A percentile compares a stretch with the other conserved stretches of the same genome.
phyloP scores from a whole-genome alignment of 805 yeast genomes.

The Vanderwaltozyma polyspora region DNA sequence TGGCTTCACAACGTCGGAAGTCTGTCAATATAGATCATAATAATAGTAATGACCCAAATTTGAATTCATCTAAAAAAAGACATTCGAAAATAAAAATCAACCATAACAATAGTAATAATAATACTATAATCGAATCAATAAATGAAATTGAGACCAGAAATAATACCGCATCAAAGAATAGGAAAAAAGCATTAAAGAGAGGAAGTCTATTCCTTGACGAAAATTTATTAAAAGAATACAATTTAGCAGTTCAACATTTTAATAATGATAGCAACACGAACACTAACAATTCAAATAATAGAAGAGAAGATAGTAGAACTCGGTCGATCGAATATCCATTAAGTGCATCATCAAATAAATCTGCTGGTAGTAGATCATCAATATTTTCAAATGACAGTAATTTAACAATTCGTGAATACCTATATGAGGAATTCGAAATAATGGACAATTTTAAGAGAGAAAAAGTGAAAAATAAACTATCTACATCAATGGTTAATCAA shows the following conservation, averaged over 20 bases:
- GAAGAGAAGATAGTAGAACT: too few relatives aligned
- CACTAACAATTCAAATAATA: background rate
- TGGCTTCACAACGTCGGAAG: background rate
- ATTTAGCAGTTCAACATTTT: constrained; percentile 12
- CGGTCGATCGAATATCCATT: background rate
- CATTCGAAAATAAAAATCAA: too few relatives aligned
- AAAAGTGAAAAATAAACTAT: background rate
- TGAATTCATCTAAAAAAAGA: background rate
- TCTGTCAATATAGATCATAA: background rate
- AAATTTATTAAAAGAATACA: constrained; percentile 19
- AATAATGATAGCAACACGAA: background rate
- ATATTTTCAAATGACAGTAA: constrained; percentile 9
- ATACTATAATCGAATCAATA: too few relatives aligned
- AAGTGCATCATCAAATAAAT: too few relatives aligned
- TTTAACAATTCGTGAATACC: constrained; percentile 16
- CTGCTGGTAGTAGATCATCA: constrained; percentile 9
- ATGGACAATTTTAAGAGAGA: constrained; percentile 7
- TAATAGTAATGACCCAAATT: background rate
- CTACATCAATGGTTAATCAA: too few relatives aligned
- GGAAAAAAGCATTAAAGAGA: constrained; percentile 9
- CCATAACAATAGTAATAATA: too few relatives aligned
- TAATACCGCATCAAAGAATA: too few relatives aligned
- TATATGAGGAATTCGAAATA: constrained; percentile 15
- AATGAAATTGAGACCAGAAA: too few relatives aligned
- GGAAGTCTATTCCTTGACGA: constrained; percentile 21